phyloP scores from a whole-genome alignment of 73 alveolate species.

The Breviolum minutum region DNA sequence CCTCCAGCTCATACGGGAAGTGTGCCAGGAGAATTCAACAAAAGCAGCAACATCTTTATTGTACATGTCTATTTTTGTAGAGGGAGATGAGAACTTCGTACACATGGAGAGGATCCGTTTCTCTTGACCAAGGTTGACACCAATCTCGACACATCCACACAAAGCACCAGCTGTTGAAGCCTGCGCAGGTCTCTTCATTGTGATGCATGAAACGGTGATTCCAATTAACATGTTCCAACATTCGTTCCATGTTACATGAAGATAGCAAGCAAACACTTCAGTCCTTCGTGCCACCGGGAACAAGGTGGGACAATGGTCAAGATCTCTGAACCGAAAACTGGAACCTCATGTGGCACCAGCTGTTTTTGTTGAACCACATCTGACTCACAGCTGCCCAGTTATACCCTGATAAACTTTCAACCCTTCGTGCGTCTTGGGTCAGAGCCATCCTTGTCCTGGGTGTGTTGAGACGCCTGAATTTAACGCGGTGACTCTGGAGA shows the following conservation, averaged over 20 bases:
- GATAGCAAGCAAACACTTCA: not conserved
- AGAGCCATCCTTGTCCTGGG: slow-evolving; percentile 23
- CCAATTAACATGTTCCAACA: too few relatives aligned
- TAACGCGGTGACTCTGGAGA: too few relatives aligned
- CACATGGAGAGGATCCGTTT: too few relatives aligned
- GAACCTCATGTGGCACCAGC: not conserved
- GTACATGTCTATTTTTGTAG: too few relatives aligned
- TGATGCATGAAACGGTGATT: too few relatives aligned
- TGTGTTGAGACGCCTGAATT: slow-evolving; percentile 7
- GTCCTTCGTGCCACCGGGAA: slow-evolving; percentile 82
- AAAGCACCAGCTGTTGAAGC: slow-evolving; percentile 92
- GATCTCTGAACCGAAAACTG: not conserved
- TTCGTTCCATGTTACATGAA: too few relatives aligned
- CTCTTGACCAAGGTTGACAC: not conserved
- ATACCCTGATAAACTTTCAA: not conserved
- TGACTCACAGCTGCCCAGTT: not conserved
- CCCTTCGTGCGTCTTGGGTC: not conserved
- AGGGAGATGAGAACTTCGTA: not conserved
- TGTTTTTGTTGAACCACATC: too few relatives aligned
- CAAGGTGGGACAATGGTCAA: slow-evolving; percentile 55
- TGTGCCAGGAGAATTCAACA: not conserved
- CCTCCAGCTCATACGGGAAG: not conserved
- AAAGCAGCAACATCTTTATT: not conserved
- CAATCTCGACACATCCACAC: slow-evolving; percentile 83
- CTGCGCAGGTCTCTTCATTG: not conserved